Conservation (phyloP, 2,329 filamentous ascomycete species). For the Myriosclerotinia duriaeana region DNA sequence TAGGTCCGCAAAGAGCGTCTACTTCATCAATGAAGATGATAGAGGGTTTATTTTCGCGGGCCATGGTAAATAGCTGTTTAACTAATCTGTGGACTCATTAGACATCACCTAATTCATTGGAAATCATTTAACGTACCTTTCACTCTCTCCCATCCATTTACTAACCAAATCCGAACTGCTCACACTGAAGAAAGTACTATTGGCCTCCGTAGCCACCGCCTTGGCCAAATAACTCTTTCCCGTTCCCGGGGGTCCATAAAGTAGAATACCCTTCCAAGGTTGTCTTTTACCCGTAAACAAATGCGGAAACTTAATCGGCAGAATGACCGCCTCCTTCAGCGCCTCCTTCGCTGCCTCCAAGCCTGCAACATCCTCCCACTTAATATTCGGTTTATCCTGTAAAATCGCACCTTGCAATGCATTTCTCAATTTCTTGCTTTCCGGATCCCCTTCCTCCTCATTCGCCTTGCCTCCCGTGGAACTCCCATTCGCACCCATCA, state of each 20-base stretch:
- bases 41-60: constrained; percentile 93
- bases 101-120: neutral
- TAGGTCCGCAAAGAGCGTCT: constrained; percentile 90
- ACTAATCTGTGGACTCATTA: constrained; percentile 56
- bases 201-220: constrained; percentile 95
- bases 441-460: constrained; percentile 74
- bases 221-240: constrained; percentile 98
- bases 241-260: constrained; percentile 94
- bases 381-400: constrained; percentile 91
- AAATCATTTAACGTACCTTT: constrained; percentile 61
- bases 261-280: constrained; percentile 95
- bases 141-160: constrained; percentile 99
- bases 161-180: constrained; percentile 95
- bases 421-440: constrained; percentile 91
- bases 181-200: constrained; percentile 98
- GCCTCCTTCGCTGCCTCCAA: constrained; percentile 94
- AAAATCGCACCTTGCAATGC: constrained; percentile 90
- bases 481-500: constrained; percentile 71
- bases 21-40: constrained; percentile 99
- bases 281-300: constrained; percentile 94
- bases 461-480: constrained; percentile 60
- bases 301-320: constrained; percentile 98
- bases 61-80: constrained; percentile 96
- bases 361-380: constrained; percentile 97
- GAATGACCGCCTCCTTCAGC: constrained; percentile 92